Evolutionary conservation across 148 eudicot genomes (phyloP), one percentile per base, ranked within the genome.

Genomic region (Vaccinium darrowii): DNA sequence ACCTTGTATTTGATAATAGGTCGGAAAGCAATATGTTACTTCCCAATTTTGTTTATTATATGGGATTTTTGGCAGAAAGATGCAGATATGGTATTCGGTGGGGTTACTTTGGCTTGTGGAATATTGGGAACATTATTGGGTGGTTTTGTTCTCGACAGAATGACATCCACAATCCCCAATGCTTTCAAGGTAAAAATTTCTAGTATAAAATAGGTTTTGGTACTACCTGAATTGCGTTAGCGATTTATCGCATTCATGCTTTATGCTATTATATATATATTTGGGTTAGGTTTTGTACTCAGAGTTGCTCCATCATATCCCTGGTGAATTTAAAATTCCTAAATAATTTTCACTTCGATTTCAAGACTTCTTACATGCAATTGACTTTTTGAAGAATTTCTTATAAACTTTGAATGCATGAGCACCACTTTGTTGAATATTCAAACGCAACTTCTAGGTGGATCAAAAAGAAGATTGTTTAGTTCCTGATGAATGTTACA

Each of bases 71-170:
- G 58, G 58, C 89, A 97, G 98, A 87, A 27, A 7, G 90, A 93
- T 90, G 98, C 99, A 19, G 99, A 97, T 89, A 85, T 92, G 92
- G 69, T 92, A 16, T 97, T 97, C 84, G 99, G 98, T 72, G 98
- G 93, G 54, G 81, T 97, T 73, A 97, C 99, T 36, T 88, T 93
- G 39, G 88, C 91, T 30, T 95, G 98, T 84, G 99, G 99, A 82
- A 83, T 97, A 84, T 81, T 93, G 51, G 99, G 99, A 77, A 88
- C 99, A 49, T n/a, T 97, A 39, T 92, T 91, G 15, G 99, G 99
- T 82, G 99, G 99, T 62, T 87, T 87, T 81, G 73, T 91, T 84
- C 93, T 97, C 3, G 99, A 97, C 90, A 90, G 80, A 84, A 89
- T 97, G 86, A 87, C 82, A 74, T 90, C 98, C 76, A 93, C 98